Percentiles rank a stretch among this genome's conserved stretches.
phyloP scores from a whole-genome alignment of 108 stramenopile genomes.

The Skeletonema costatum region DNA sequence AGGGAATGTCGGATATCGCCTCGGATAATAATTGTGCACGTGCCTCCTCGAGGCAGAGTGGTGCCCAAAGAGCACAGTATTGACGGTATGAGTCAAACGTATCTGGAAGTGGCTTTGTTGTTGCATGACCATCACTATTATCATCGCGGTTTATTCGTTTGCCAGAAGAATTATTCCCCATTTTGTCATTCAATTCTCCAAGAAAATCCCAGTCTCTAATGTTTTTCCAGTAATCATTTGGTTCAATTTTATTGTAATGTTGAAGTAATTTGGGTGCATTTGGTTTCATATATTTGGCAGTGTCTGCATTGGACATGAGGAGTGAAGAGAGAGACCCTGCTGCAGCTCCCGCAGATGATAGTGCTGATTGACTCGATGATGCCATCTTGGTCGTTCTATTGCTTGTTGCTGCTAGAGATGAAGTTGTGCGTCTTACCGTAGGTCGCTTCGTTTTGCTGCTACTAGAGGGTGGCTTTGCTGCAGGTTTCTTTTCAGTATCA shows the following conservation, averaged over 20 bases:
- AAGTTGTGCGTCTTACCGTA: constrained; percentile 9
- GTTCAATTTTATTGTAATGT: constrained; percentile 38
- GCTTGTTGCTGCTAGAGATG: neutral
- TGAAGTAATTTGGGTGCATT: constrained; percentile 42
- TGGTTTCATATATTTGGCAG: constrained; percentile 38
- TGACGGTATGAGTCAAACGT: constrained; percentile 70
- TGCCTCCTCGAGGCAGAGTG: constrained; percentile 73
- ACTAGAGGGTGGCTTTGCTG: neutral
- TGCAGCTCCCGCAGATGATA: neutral
- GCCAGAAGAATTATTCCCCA: constrained; percentile 5
- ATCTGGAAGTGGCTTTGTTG: constrained; percentile 59
- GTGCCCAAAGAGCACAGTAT: constrained; percentile 81
- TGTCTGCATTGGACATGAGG: constrained; percentile 32
- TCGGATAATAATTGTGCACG: constrained; percentile 79
- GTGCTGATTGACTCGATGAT: neutral
- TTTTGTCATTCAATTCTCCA: constrained; percentile 45
- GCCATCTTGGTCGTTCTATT: neutral
- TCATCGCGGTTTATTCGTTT: constrained; percentile 2
- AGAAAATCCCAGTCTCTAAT: constrained; percentile 86
- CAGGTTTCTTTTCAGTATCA: neutral
- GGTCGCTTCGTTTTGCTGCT: constrained; percentile 14
- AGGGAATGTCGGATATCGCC: constrained; percentile 35
- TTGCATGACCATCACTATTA: neutral
- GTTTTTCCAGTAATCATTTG: constrained; percentile 74
- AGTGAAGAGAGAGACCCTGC: constrained; percentile 33